phyloP scores from a whole-genome alignment of 2,329 filamentous ascomycete species.

The Aspergillus puulaauensis region DNA sequence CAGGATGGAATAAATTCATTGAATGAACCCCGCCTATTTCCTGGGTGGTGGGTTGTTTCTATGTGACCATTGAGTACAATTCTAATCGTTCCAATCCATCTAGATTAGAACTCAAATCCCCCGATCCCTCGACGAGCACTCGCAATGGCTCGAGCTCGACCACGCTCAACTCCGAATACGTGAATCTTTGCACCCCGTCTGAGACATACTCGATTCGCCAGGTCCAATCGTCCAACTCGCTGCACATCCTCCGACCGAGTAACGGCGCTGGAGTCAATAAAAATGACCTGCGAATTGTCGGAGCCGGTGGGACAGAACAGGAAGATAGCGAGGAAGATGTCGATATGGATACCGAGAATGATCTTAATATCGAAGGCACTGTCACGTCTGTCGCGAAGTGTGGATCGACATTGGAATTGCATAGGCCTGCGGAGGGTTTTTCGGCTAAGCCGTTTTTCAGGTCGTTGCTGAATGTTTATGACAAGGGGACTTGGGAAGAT shows the following conservation, averaged over 20 bases:
- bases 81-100: neutral
- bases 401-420: slow-evolving; percentile 47
- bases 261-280: slow-evolving; percentile 29
- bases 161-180: slow-evolving; percentile 36
- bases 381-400: slow-evolving; percentile 47
- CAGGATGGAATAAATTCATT: neutral
- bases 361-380: slow-evolving; percentile 27
- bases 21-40: too few species aligned
- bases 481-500: slow-evolving; percentile 17
- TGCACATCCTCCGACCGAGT: slow-evolving; percentile 54
- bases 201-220: slow-evolving; percentile 62
- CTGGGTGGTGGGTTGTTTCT: too few species aligned
- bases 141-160: slow-evolving; percentile 22
- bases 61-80: neutral
- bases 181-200: slow-evolving; percentile 59
- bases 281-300: slow-evolving; percentile 30
- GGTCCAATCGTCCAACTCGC: slow-evolving; percentile 65
- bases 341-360: slow-evolving; percentile 13
- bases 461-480: slow-evolving; percentile 32
- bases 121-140: slow-evolving; percentile 23
- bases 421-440: slow-evolving; percentile 31
- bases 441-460: slow-evolving; percentile 32
- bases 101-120: slow-evolving; percentile 47
- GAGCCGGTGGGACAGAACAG: slow-evolving; percentile 2
- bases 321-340: slow-evolving; percentile 9